phyloP scores from a whole-genome alignment of 768 basidiomycete species.

The Hirschioporus abietinus region DNA sequence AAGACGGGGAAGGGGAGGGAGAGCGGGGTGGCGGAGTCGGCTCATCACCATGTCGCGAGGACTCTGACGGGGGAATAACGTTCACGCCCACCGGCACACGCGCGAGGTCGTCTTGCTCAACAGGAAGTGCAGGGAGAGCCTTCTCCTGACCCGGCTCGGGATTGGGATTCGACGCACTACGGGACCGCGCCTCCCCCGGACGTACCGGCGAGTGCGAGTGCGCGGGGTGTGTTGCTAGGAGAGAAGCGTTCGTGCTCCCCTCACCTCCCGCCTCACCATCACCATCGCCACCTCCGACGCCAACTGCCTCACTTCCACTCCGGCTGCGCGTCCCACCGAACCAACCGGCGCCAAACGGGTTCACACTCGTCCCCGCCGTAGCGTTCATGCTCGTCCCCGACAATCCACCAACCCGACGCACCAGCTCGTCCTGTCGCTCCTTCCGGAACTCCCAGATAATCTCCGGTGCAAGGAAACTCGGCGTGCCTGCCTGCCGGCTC shows the following conservation, averaged over 20 bases:
- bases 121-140: not conserved
- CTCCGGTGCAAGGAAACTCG: conserved; percentile 95
- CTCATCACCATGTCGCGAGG: not conserved
- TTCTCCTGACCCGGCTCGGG: not conserved
- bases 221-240: not conserved
- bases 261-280: not conserved
- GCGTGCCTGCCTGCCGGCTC: conserved; percentile 89
- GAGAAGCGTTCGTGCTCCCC: not conserved
- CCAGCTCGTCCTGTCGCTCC: not conserved
- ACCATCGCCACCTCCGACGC: too few relatives aligned
- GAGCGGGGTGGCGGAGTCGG: conserved; percentile 3
- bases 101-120: not conserved
- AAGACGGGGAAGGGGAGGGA: not conserved
- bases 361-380: not conserved
- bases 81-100: not conserved
- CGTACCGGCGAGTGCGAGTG: not conserved
- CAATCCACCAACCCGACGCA: not conserved
- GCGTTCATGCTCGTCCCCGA: not conserved
- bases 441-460: conserved; percentile 57
- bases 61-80: not conserved
- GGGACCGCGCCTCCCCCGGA: not conserved
- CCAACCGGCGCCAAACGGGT: not conserved
- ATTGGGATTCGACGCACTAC: not conserved
- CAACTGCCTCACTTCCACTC: not conserved
- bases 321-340: not conserved